Evolutionary conservation across 2,329 filamentous ascomycete species (phyloP), one percentile per base, ranked within the genome.

Genomic region (Elsinoe necatrix): DNA sequence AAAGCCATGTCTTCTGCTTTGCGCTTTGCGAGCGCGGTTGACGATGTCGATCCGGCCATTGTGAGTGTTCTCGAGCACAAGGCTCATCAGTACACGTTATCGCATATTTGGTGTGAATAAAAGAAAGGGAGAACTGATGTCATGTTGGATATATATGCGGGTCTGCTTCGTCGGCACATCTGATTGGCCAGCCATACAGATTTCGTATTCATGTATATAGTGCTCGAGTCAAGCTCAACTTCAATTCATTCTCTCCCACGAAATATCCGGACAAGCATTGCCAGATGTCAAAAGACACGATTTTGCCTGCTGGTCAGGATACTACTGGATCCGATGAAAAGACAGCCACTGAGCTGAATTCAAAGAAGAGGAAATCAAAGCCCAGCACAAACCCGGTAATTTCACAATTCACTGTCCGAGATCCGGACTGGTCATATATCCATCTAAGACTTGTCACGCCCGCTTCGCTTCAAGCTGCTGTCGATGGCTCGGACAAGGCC

Each of bases 1-100:
- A 95, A 75, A 56, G 87, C 83, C 23, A 75, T 80, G 58, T 89
- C 84, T 39, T 72, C 69, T 57, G 78, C 76, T 37, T 58, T 58
- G 61, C 83, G 78, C 73, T 89, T 90, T 57, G 83, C 75, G 58
- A 93, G 78, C 59, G 85, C 80, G 52, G 71, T 79, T 4, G 83
- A 82, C n/a, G 58, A 48, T 8, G 57, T 43, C 14, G 20, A 3
- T n/a, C 31, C 37, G 8, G 16, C 31, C 48, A 52, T 52, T 2
- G 18, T 39, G 48, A 16, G 12, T 34, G n/a, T 3, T 9, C 37
- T 6, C 18, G 34, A 52, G 48, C 48, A 21, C 18, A 23, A 52
- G 31, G 34, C 48, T 39, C 48, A n/a, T 16, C 2, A 11, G 6
- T 18, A 14, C 16, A n/a, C 12, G 48, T 39, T 52, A 52, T 52